Evolutionary conservation across 176 grass and related monocot species (phyloP).

Genomic region (Avena atlantica): DNA sequence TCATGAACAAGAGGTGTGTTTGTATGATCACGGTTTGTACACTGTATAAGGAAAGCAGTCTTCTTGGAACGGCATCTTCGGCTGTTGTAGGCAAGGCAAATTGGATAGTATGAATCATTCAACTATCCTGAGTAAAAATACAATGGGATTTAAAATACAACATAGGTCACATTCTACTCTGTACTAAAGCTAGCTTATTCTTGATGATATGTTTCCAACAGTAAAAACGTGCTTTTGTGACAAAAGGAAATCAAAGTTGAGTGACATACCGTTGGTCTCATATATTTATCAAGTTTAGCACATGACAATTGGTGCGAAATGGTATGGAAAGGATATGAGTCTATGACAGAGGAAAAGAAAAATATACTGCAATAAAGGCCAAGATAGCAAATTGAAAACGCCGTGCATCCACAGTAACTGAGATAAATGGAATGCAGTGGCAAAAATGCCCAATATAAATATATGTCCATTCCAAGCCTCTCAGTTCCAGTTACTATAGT

Average conservation of each 20-base stretch:
- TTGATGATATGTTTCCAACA: not conserved
- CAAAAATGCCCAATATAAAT: not conserved
- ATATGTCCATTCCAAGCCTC: not conserved
- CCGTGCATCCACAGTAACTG: not conserved
- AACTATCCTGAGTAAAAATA: not conserved
- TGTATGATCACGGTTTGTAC: not conserved
- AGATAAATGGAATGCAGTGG: not conserved
- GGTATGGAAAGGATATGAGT: not conserved
- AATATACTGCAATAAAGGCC: not conserved
- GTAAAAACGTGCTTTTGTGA: too few species aligned
- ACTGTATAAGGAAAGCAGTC: not conserved
- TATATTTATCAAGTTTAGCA: not conserved
- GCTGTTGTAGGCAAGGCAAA: not conserved
- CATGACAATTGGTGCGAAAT: not conserved
- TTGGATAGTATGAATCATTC: not conserved
- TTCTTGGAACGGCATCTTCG: not conserved
- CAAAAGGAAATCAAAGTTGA: not conserved
- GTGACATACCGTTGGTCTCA: not conserved
- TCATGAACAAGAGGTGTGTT: not conserved
- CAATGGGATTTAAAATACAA: not conserved
- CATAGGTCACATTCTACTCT: not conserved
- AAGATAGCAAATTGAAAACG: slow-evolving; percentile 2
- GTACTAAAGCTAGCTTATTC: not conserved
- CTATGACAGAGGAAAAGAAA: not conserved
- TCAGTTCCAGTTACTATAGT: not conserved